phyloP scores from a whole-genome alignment of 2,329 filamentous ascomycete species.

The Biscogniauxia marginata region DNA sequence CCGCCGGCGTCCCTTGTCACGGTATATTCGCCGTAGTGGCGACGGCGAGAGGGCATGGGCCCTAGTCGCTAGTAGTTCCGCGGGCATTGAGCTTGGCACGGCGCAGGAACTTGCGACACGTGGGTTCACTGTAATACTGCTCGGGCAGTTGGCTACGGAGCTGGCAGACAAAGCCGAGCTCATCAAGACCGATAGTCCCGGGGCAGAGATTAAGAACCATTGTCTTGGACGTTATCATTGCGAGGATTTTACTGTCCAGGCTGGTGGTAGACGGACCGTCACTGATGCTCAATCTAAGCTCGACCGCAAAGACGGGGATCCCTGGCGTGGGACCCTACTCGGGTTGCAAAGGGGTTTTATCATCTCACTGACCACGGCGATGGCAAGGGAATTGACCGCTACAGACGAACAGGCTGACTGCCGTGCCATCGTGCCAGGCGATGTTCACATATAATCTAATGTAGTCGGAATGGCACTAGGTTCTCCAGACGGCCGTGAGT shows the following conservation, averaged over 20 bases:
- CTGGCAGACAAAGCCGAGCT: not conserved
- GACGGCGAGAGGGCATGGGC: constrained; percentile 16
- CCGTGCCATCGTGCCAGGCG: constrained; percentile 28
- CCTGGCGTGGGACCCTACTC: constrained; percentile 33
- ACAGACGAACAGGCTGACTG: constrained; percentile 28
- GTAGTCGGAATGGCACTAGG: constrained; percentile 8
- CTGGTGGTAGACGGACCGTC: constrained; percentile 22
- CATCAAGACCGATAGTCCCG: not conserved
- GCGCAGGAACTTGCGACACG: not conserved
- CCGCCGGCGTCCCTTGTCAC: constrained; percentile 18
- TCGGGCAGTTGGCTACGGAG: not conserved
- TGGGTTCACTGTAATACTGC: not conserved
- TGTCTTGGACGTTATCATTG: not conserved
- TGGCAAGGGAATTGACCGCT: constrained; percentile 30
- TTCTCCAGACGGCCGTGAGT: constrained; percentile 10
- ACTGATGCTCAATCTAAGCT: constrained; percentile 32
- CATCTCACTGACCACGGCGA: constrained; percentile 25
- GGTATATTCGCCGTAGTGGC: not conserved
- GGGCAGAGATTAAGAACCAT: not conserved
- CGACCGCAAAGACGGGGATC: constrained; percentile 23
- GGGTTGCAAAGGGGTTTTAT: constrained; percentile 34
- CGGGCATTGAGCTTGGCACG: constrained; percentile 16
- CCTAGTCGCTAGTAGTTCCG: constrained; percentile 36
- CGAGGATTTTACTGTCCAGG: constrained; percentile 30
- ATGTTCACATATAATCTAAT: constrained; percentile 27